These are phyloP conservation scores for Solanum virginianum DNA, from an alignment of 257 asterid genomes.

Conservation along the genomic window DNA sequence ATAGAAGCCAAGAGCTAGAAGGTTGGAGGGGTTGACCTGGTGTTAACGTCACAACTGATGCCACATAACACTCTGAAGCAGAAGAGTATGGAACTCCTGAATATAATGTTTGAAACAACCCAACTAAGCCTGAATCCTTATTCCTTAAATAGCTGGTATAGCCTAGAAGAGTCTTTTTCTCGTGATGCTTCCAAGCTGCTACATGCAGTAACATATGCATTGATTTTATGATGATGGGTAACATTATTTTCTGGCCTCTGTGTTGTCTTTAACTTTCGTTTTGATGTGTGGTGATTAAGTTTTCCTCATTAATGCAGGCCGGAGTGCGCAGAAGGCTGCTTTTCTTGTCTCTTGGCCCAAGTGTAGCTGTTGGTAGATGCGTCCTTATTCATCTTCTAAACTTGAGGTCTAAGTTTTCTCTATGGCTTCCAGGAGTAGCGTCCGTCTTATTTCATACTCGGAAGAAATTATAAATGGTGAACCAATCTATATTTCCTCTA, in stretches of 20 bases:
- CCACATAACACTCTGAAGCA: neutral
- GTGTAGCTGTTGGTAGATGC: neutral
- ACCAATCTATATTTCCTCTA: constrained; percentile 50
- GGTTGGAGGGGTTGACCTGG: neutral
- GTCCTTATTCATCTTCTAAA: neutral
- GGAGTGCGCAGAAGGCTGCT: neutral
- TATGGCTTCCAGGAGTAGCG: constrained; percentile 26
- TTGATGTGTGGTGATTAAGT: neutral
- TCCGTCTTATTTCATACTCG: constrained; percentile 49
- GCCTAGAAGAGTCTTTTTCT: neutral
- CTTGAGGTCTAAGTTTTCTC: neutral
- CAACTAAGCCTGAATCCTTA: neutral
- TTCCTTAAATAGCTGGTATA: neutral
- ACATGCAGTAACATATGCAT: neutral
- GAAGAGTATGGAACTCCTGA: neutral
- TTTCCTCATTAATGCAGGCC: neutral
- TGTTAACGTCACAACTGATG: neutral
- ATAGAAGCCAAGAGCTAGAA: neutral
- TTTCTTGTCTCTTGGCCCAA: neutral
- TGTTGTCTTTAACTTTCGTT: neutral
- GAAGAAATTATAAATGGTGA: constrained; percentile 61
- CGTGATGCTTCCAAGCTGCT: neutral
- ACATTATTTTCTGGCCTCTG: neutral
- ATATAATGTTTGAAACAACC: neutral
- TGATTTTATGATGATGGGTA: neutral